These are phyloP conservation scores for Amphichorda felina DNA, from an alignment of 2,329 filamentous ascomycete genomes.

Conservation along the genomic window DNA sequence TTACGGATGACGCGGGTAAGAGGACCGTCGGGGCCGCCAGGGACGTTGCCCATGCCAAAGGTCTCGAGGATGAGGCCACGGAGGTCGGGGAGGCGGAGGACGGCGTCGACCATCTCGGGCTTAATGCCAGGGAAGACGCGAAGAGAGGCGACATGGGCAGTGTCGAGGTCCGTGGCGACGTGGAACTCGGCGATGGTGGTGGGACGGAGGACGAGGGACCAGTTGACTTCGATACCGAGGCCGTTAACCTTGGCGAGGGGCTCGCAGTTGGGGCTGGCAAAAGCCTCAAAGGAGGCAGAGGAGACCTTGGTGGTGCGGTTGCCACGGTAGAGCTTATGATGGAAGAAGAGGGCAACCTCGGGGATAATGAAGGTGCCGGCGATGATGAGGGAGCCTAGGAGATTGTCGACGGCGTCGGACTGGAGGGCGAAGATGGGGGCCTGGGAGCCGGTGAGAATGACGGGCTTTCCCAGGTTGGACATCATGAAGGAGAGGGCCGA, in stretches of 20 bases:
- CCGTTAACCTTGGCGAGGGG: conserved; percentile 75
- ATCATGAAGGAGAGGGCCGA: conserved; percentile 92
- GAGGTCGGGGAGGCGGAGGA: conserved; percentile 64
- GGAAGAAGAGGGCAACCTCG: conserved; percentile 89
- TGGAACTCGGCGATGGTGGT: conserved; percentile 63
- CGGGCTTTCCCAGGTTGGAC: conserved; percentile 79
- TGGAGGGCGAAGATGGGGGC: conserved; percentile 85
- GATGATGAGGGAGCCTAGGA: conserved; percentile 78
- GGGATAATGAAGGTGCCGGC: conserved; percentile 88
- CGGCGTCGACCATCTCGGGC: conserved; percentile 84
- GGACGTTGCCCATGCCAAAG: conserved; percentile 87
- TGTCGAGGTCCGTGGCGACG: conserved; percentile 66
- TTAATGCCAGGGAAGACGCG: conserved; percentile 88
- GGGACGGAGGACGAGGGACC: conserved; percentile 65
- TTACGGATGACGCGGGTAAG: conserved; percentile 67
- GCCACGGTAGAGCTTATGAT: conserved; percentile 79
- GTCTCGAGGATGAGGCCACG: conserved; percentile 80
- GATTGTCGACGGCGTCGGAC: conserved; percentile 83
- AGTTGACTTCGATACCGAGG: conserved; percentile 69
- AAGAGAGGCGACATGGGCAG: conserved; percentile 78
- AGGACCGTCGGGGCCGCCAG: conserved; percentile 66
- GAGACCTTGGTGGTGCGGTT: conserved; percentile 84
- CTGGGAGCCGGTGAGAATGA: conserved; percentile 73
- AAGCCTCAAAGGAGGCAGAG: conserved; percentile 75
- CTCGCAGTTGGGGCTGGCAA: conserved; percentile 76